These are phyloP conservation scores for Colletotrichum godetiae DNA, from an alignment of 2,329 filamentous ascomycete species.

Conservation along the genomic window DNA sequence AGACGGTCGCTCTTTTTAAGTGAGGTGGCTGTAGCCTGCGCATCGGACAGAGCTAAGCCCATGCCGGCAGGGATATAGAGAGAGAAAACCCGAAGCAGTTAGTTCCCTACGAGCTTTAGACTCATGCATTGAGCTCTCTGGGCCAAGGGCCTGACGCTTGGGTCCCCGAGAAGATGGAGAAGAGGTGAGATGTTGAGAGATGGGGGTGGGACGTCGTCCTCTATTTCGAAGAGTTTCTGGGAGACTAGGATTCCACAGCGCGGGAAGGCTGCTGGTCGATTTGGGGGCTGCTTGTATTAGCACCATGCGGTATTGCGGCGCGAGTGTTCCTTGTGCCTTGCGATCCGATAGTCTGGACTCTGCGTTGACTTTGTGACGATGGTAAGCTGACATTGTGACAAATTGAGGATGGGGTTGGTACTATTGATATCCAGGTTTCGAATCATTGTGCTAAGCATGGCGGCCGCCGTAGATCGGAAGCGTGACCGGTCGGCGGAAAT, in stretches of 20 bases:
- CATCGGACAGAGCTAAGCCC: background rate
- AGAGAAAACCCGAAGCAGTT: background rate
- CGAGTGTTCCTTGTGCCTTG: background rate
- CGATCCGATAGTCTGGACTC: background rate
- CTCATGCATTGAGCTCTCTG: background rate
- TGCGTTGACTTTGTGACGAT: background rate
- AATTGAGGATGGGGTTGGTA: background rate
- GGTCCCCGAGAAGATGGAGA: background rate
- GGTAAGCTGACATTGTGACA: background rate
- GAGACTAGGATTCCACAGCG: background rate
- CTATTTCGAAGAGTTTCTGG: background rate
- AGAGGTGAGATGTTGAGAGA: background rate
- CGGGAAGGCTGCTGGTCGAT: background rate
- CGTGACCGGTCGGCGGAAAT: background rate
- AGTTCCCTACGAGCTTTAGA: no score
- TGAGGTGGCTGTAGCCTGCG: background rate
- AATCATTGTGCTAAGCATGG: background rate
- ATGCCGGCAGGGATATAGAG: background rate
- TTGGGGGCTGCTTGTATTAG: background rate
- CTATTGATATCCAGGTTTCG: background rate
- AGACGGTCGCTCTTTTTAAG: background rate
- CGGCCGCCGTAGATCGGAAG: background rate
- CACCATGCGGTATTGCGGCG: background rate
- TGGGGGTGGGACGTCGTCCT: background rate
- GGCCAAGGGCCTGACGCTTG: background rate